Conservation (phyloP, 306 rosid species). For the Prosopis cineraria region DNA sequence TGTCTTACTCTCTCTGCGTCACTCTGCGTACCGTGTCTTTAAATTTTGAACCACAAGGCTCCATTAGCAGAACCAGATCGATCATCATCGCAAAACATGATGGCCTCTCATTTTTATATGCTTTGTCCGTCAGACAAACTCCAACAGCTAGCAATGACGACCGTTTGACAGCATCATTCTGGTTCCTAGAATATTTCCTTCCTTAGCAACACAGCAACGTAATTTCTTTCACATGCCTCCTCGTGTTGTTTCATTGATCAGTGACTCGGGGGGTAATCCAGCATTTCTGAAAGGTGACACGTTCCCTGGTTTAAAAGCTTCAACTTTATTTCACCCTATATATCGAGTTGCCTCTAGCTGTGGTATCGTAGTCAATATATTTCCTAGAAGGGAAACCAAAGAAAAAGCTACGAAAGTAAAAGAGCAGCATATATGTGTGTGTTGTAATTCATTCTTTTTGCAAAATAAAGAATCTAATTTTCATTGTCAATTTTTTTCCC, state of each 20-base stretch:
- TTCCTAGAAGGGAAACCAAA: constrained; percentile 27
- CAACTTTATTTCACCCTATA: constrained; percentile 17
- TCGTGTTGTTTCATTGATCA: constrained; percentile 11
- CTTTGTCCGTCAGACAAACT: not conserved
- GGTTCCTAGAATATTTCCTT: constrained; percentile 28
- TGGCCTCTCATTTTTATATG: constrained; percentile 8
- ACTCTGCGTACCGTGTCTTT: constrained; percentile 1
- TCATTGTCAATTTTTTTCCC: not conserved
- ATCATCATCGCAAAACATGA: not conserved
- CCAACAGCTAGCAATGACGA: not conserved
- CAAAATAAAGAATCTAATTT: not conserved
- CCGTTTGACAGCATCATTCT: constrained; percentile 15
- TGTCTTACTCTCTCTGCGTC: not conserved
- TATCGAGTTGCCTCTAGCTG: not conserved
- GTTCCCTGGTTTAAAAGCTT: not conserved
- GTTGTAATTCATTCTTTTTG: not conserved
- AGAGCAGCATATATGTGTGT: not conserved
- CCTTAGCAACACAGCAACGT: constrained; percentile 33
- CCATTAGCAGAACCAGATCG: not conserved
- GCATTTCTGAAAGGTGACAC: not conserved
- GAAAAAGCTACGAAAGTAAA: constrained; percentile 30
- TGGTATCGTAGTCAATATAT: not conserved
- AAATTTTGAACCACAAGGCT: constrained; percentile 32
- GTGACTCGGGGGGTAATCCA: not conserved
- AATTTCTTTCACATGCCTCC: constrained; percentile 37